Evolutionary conservation across 2,329 filamentous ascomycete genomes (phyloP).

Genomic region (Fusarium sulawesiense): DNA sequence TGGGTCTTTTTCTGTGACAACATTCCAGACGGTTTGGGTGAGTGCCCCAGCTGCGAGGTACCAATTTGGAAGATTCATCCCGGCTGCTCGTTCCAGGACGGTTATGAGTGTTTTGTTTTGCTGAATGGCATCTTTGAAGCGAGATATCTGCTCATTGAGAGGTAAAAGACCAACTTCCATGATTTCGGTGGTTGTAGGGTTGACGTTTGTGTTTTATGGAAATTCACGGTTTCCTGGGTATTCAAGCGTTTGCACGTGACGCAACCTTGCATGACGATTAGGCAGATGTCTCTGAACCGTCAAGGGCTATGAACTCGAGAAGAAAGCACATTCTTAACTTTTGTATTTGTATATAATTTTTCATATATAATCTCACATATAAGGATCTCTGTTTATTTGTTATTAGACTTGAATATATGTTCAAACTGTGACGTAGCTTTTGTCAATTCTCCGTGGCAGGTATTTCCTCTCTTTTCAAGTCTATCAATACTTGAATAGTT

Average conservation of each 20-base stretch:
- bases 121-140: slow-evolving; percentile 41
- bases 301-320: neutral
- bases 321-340: neutral
- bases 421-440: neutral
- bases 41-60: slow-evolving; percentile 52
- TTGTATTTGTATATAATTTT: neutral
- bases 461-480: neutral
- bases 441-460: neutral
- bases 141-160: slow-evolving; percentile 41
- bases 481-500: neutral
- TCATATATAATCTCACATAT: rapidly evolving
- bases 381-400: neutral
- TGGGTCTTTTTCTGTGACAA: slow-evolving; percentile 43
- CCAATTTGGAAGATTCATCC: slow-evolving; percentile 49
- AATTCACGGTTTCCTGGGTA: neutral
- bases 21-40: slow-evolving; percentile 56
- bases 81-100: slow-evolving; percentile 44
- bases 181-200: neutral
- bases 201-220: neutral
- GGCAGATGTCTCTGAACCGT: neutral
- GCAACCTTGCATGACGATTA: neutral
- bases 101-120: slow-evolving; percentile 46
- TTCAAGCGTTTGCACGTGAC: slow-evolving; percentile 6
- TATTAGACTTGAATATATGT: rapidly evolving
- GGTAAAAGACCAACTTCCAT: slow-evolving; percentile 44